Evolutionary conservation across 2,329 filamentous ascomycete species (phyloP), one percentile per base, ranked within the genome.

Genomic region (Fusarium camptoceras): DNA sequence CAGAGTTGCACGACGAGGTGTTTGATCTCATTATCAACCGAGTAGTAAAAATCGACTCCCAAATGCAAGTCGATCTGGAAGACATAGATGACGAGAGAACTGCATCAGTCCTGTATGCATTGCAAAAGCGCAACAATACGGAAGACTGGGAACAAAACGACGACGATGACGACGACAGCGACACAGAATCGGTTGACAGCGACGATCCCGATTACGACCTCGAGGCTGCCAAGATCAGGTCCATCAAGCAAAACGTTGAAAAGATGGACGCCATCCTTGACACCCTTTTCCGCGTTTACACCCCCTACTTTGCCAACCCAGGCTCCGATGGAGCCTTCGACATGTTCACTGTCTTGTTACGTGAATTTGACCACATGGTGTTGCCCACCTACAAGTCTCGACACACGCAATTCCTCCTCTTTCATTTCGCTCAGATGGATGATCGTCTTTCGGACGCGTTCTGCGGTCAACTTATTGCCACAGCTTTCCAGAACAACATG

Each of bases 201-300:
- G 92, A 92, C 64, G 89, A 94, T 28, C 85, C 88, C 1, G 89
- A 90, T 64, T 86, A 89, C 31, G 88, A 91, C 48, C 87, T 90
- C 59, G 87, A 89, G 56, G 82, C 86, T 12, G 87, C 83, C 57
- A 86, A 88, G 62, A 87, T 95, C 61, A 90, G 92, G 72, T 87
- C 88, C 24, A 85, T 97, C 55, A 94, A 91, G 76, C 89, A 91
- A 64, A 94, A 93, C 73, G 91, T 98, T 47, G 89, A 92, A 76
- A 98, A 98, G 81, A 91, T 99, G 82, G 96, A 99, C 79, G 88
- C 89, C 24, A 92, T 97, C 72, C 89, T 99, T 74, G 94, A 98
- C 76, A 88, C 93, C 1, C 87, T 99, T 2, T 99, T 99, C 78
- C 86, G 88, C 46, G 89, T 95, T 70, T 98, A 97, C 80, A 87